phyloP scores from a whole-genome alignment of 108 stramenopile genomes.

The Phaeodactylum tricornutum region DNA sequence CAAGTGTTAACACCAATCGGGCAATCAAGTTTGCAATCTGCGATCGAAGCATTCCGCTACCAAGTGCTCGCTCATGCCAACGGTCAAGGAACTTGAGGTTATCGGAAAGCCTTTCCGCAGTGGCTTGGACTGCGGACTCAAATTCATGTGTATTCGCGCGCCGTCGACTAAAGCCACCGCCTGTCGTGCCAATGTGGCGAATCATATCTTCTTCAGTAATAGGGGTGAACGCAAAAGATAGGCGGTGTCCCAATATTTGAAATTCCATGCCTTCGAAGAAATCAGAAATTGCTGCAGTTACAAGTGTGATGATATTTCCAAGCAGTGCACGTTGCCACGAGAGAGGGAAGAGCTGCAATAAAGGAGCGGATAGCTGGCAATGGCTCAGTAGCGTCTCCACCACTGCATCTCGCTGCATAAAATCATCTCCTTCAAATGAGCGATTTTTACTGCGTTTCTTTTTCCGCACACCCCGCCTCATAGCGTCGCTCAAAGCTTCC shows the following conservation, averaged over 20 bases:
- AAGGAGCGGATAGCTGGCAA: conserved; percentile 79
- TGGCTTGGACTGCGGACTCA: conserved; percentile 78
- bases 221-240: conserved; percentile 77
- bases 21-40: conserved; percentile 85
- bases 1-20: conserved; percentile 68
- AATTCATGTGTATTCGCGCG: conserved; percentile 57
- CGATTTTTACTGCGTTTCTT: conserved; percentile 1
- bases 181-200: conserved; percentile 45
- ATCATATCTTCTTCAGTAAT: conserved; percentile 78
- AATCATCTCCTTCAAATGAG: conserved; percentile 27
- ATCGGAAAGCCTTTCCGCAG: conserved; percentile 65
- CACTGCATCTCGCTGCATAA: conserved; percentile 78
- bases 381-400: conserved; percentile 79
- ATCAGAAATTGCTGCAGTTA: conserved; percentile 68
- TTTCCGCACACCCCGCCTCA: conserved; percentile 1
- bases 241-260: conserved; percentile 69
- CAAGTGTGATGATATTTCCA: conserved; percentile 77
- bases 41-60: conserved; percentile 63
- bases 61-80: conserved; percentile 76
- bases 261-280: conserved; percentile 75
- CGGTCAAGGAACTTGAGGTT: conserved; percentile 71
- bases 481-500: conserved; percentile 20
- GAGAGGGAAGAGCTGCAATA: conserved; percentile 76
- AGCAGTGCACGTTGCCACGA: conserved; percentile 83
- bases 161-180: conserved; percentile 43